Base-by-base conservation (phyloP, 108 stramenopile species). In the Chaetoceros tenuissimus region DNA sequence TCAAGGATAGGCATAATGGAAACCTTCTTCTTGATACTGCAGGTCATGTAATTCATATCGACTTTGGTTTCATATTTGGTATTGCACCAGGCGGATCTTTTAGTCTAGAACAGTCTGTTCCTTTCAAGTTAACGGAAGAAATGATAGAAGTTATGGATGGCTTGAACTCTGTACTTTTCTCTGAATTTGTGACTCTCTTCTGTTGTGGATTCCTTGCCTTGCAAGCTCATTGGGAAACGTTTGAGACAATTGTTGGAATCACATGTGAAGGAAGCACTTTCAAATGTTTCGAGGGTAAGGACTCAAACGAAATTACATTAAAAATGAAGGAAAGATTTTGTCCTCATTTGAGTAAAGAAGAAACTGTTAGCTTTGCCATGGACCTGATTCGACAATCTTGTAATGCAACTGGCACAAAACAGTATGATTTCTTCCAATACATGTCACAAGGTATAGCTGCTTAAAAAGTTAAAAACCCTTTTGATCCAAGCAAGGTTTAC, bases 1-100 rank as follows among this genome's bases (percentile, higher is more conserved):
- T 99, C 79, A 99, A 99, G 71, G 98, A 99, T 68, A 75, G 97
- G 8, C 96, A 96, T 84, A 96, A 96, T 70, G 95, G 94, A 13
- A 98, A 99, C 69, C 63, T 99, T 47, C 72, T 99, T 10, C 70
- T 99, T 0, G 95, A 96, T 64, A 89, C 89, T 26, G 84, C 86
- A 24, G 98, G 97, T n/a, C 96, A 97, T 60, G 79, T 99, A 20
- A 85, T 97, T 60, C 98, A 99, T 73, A 98, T 99, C 57, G 98
- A 99, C 70, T 99, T 97, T 71, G 98, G 98, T 2, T 99, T 97
- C 62, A 82, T 99, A 5, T 87, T 99, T 43, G 92, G 94, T 10
- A 81, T 89, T 25, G 94, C 96, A 46, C 97, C 97, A 0, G 97
- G 97, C 17, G 96, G 96, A 3, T 83, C 85, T 28, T 96, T 96